These are phyloP conservation scores for Xylariaceae sp. DNA, from an alignment of 2,329 filamentous ascomycete genomes.

Conservation along the genomic window DNA sequence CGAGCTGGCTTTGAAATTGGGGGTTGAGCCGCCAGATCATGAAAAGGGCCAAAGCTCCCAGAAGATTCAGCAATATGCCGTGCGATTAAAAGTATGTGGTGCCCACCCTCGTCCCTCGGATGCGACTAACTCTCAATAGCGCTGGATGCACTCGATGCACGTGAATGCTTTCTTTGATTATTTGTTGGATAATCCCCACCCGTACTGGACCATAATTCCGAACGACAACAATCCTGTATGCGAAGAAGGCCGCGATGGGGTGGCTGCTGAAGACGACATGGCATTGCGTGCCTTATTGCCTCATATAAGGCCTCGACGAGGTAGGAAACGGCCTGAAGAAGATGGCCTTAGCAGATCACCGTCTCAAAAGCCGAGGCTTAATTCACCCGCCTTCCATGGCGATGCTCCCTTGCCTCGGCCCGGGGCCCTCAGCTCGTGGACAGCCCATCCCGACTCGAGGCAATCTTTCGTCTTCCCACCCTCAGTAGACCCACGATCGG, in stretches of 20 bases:
- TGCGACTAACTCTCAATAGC: constrained; percentile 41
- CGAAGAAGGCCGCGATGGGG: constrained; percentile 68
- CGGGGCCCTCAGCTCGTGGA: constrained; percentile 48
- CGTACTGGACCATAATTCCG: constrained; percentile 76
- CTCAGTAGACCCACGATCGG: constrained; percentile 34
- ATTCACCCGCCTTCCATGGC: constrained; percentile 36
- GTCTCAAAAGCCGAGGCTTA: constrained; percentile 57
- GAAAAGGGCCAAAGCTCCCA: constrained; percentile 85
- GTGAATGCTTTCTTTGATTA: constrained; percentile 94
- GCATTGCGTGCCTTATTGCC: constrained; percentile 79
- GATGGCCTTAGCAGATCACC: constrained; percentile 45
- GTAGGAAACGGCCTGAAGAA: constrained; percentile 59
- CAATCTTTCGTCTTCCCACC: constrained; percentile 33
- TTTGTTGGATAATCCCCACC: constrained; percentile 68
- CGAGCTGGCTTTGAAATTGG: constrained; percentile 78
- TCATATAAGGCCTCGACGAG: constrained; percentile 61
- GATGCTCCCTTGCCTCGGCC: constrained; percentile 40
- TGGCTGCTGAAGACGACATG: constrained; percentile 81
- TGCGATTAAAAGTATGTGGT: constrained; percentile 69
- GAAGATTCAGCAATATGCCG: constrained; percentile 92
- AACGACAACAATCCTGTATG: constrained; percentile 56
- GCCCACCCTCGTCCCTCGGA: neutral
- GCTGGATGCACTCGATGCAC: constrained; percentile 97
- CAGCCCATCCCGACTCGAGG: constrained; percentile 40
- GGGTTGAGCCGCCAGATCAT: constrained; percentile 76